Evolutionary conservation across 1,284 basidiomycete species (phyloP).

Genomic region (Pseudozyma tsukubaensis): DNA sequence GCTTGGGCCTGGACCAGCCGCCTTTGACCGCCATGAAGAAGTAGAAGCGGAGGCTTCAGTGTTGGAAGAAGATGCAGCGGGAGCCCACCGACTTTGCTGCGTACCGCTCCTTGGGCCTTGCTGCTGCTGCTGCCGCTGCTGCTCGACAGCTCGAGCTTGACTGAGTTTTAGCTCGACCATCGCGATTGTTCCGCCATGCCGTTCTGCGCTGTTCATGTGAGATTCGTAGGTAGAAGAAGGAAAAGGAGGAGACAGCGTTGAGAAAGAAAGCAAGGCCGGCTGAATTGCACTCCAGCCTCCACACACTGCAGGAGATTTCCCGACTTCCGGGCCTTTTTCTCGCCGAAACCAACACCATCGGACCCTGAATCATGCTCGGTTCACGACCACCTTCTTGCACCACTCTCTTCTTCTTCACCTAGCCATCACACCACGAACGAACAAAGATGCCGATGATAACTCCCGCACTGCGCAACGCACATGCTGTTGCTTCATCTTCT

Average conservation of each 20-base stretch:
- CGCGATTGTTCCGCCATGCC: slow-evolving; percentile 15
- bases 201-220: background rate
- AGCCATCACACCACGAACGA: background rate
- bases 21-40: slow-evolving; percentile 19
- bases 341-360: background rate
- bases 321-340: background rate
- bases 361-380: slow-evolving; percentile 13
- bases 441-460: slow-evolving; percentile 36
- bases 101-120: slow-evolving; percentile 1
- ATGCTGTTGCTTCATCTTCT: background rate
- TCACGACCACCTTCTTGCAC: slow-evolving; percentile 1
- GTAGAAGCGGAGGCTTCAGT: background rate
- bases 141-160: background rate
- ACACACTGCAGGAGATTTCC: background rate
- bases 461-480: slow-evolving; percentile 17
- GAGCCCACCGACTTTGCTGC: slow-evolving; percentile 39
- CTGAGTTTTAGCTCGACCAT: slow-evolving; percentile 29
- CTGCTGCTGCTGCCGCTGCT: background rate
- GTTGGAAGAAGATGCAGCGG: slow-evolving; percentile 1
- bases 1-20: background rate
- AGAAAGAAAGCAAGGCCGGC: background rate
- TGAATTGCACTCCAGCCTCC: slow-evolving; percentile 11
- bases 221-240: background rate
- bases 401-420: background rate
- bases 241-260: background rate